phyloP scores from a whole-genome alignment of 2,329 filamentous ascomycete species.

The Allantophomopsis lycopodina region DNA sequence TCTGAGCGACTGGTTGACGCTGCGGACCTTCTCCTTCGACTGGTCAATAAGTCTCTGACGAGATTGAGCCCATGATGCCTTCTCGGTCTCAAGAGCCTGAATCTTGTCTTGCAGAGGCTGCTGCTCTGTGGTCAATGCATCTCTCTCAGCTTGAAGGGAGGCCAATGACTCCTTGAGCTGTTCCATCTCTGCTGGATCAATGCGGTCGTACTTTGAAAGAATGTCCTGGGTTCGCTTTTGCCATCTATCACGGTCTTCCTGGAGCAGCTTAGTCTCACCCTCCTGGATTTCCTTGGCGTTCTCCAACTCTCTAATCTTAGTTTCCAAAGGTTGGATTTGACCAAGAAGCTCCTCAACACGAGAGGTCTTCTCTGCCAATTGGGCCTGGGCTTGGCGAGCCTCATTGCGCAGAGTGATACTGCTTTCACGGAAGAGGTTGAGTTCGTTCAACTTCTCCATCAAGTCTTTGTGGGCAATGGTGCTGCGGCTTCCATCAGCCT shows the following conservation, averaged over 20 bases:
- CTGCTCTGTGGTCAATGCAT: conserved; percentile 24
- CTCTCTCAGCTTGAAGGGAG: conserved; percentile 49
- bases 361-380: conserved; percentile 60
- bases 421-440: conserved; percentile 93
- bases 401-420: conserved; percentile 84
- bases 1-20: conserved; percentile 37
- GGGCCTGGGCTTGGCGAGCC: conserved; percentile 62
- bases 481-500: conserved; percentile 58
- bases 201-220: conserved; percentile 87
- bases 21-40: conserved; percentile 45
- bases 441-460: conserved; percentile 87
- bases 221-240: conserved; percentile 94
- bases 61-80: conserved; percentile 35
- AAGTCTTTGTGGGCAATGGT: conserved; percentile 77
- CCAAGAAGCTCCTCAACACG: conserved; percentile 62
- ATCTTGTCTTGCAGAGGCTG: conserved; percentile 38
- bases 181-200: conserved; percentile 87
- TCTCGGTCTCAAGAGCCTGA: conserved; percentile 37
- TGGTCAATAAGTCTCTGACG: conserved; percentile 44
- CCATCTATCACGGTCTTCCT: conserved; percentile 88
- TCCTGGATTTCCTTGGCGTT: conserved; percentile 52
- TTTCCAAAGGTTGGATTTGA: conserved; percentile 71
- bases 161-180: conserved; percentile 69
- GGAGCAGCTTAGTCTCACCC: conserved; percentile 76
- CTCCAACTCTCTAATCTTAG: conserved; percentile 68